Evolutionary conservation across 768 basidiomycete genomes (phyloP).

Genomic region (Lactifluus pinguis): DNA sequence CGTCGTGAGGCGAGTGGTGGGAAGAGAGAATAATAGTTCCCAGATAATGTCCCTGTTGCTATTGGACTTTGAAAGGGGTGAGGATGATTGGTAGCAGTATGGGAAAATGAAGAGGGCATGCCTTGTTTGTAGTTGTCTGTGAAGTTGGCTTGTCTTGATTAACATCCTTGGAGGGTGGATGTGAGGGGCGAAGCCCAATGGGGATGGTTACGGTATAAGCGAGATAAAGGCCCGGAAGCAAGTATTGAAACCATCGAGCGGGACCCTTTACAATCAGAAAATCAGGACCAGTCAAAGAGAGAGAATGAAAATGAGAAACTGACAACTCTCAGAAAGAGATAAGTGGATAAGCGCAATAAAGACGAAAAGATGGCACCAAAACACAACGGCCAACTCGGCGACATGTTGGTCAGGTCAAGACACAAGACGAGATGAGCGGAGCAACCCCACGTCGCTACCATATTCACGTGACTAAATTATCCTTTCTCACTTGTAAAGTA

Average conservation of each 20-base stretch:
- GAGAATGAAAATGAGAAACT: slow-evolving; percentile 18
- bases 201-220: slow-evolving; percentile 17
- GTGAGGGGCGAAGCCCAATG: not conserved
- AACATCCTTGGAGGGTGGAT: not conserved
- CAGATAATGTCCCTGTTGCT: slow-evolving; percentile 13
- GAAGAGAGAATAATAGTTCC: slow-evolving; percentile 28
- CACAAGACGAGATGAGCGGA: too few species aligned
- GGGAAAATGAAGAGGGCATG: slow-evolving; percentile 30
- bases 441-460: too few species aligned
- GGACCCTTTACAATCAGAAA: not conserved
- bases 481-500: too few species aligned
- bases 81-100: not conserved
- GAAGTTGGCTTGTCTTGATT: not conserved
- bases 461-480: too few species aligned
- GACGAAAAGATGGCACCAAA: slow-evolving; percentile 24
- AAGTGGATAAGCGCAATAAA: slow-evolving; percentile 36
- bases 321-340: slow-evolving; percentile 45
- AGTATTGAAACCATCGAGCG: slow-evolving; percentile 28
- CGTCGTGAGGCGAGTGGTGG: slow-evolving; percentile 23
- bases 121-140: not conserved
- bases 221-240: slow-evolving; percentile 6
- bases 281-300: not conserved
- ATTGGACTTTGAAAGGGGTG: not conserved
- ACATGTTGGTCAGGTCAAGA: not conserved
- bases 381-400: slow-evolving; percentile 4